Conservation (phyloP, 2,329 filamentous ascomycete genomes). For the Penicillium fuscoglaucum region DNA sequence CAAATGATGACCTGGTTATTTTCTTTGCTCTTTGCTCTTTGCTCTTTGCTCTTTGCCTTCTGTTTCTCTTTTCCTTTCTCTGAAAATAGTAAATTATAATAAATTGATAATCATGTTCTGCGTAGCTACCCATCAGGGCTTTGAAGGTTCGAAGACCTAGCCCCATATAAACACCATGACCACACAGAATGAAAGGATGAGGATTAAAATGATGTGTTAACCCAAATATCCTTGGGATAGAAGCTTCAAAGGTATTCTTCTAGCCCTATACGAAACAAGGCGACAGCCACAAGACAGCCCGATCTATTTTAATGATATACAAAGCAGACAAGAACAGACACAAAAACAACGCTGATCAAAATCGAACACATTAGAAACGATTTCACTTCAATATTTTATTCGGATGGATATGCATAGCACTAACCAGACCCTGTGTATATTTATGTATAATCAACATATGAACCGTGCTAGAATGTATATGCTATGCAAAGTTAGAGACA, state of each 20-base stretch:
- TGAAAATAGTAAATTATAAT: not conserved
- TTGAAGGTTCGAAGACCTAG: not conserved
- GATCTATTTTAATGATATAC: not conserved
- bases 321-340: not conserved
- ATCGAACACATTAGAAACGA: not conserved
- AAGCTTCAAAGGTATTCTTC: not conserved
- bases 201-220: too few species aligned
- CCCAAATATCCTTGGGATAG: not conserved
- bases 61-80: not conserved
- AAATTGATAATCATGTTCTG: not conserved
- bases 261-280: not conserved
- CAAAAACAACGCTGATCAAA: not conserved
- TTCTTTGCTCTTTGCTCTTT: not conserved
- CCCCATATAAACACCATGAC: not conserved
- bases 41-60: not conserved
- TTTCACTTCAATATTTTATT: not conserved
- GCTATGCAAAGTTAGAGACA: constrained; percentile 11
- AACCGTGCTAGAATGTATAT: constrained; percentile 10
- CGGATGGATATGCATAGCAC: not conserved
- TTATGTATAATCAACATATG: constrained; percentile 6
- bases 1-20: constrained; percentile 30
- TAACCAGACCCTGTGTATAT: not conserved
- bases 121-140: not conserved
- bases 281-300: not conserved
- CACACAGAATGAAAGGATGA: not conserved